Evolutionary conservation across 2,329 filamentous ascomycete species (phyloP).

Genomic region (Bipolaris sorokiniana): DNA sequence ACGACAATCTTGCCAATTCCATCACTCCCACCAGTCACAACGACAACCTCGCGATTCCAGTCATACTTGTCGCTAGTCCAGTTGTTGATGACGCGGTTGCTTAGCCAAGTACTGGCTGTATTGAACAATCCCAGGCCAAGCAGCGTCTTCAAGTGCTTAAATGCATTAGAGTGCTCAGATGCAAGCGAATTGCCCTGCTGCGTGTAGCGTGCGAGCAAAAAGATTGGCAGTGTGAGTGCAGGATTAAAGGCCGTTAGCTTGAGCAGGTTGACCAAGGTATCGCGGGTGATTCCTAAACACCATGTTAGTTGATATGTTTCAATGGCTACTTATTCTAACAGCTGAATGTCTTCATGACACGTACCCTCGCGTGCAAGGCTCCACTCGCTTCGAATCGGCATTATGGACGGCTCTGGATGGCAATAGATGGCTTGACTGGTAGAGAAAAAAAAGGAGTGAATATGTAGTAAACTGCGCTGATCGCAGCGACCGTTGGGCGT

Average conservation of each 20-base stretch:
- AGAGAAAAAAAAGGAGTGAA: not conserved
- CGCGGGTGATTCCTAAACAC: constrained; percentile 51
- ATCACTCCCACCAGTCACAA: constrained; percentile 76
- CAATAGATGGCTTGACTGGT: not conserved
- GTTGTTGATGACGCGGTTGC: constrained; percentile 58
- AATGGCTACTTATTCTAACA: not conserved
- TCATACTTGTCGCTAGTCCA: constrained; percentile 63
- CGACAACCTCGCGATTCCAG: constrained; percentile 72
- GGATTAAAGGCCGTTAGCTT: constrained; percentile 69
- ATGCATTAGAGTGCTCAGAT: constrained; percentile 56
- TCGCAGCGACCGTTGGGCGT: not conserved
- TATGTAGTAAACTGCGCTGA: not conserved
- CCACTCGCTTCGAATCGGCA: constrained; percentile 50
- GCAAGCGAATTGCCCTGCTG: constrained; percentile 63
- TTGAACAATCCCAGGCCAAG: constrained; percentile 60
- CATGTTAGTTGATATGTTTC: not conserved
- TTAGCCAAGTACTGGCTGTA: constrained; percentile 59
- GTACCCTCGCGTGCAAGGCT: constrained; percentile 49
- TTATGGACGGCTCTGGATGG: constrained; percentile 16
- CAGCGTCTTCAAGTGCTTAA: constrained; percentile 61
- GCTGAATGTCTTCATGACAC: not conserved
- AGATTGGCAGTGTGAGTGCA: constrained; percentile 65
- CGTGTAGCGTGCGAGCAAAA: constrained; percentile 70
- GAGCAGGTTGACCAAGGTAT: constrained; percentile 65
- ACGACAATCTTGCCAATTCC: constrained; percentile 75